A percentile compares a stretch with the other conserved stretches of the same genome.
These are phyloP conservation scores for Aspergillus sp. DNA, from an alignment of 2,329 filamentous ascomycete species.

Conservation along the genomic window DNA sequence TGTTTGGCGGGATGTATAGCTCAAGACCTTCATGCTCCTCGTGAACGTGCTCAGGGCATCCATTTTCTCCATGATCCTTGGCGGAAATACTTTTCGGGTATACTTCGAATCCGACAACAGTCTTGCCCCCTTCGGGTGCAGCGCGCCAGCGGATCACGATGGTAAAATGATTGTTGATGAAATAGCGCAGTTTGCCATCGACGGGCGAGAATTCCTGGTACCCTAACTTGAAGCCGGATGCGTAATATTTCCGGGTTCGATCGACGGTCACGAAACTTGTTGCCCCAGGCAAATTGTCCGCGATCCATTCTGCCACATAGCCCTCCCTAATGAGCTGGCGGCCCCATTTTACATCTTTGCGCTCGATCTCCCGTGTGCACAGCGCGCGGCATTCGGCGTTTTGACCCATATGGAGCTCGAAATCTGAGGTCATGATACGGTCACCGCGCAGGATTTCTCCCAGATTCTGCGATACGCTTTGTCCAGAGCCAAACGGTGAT, in stretches of 20 bases:
- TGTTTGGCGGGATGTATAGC: conserved; percentile 65
- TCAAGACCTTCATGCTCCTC: conserved; percentile 65
- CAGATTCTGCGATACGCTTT: conserved; percentile 77
- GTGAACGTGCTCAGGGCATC: conserved; percentile 68
- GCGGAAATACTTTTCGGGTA: conserved; percentile 80
- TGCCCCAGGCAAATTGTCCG: conserved; percentile 85
- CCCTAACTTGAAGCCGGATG: conserved; percentile 84
- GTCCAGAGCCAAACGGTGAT: conserved; percentile 69
- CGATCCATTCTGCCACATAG: conserved; percentile 90
- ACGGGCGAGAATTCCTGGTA: conserved; percentile 66
- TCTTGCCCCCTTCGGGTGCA: conserved; percentile 70
- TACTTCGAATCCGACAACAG: conserved; percentile 86
- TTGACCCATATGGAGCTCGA: conserved; percentile 74
- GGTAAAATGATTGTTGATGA: conserved; percentile 84
- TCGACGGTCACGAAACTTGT: conserved; percentile 87
- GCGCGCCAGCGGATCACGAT: conserved; percentile 76
- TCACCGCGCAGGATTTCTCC: conserved; percentile 86
- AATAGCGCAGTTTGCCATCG: conserved; percentile 64
- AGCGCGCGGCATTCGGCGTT: conserved; percentile 72
- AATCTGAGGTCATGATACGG: conserved; percentile 79
- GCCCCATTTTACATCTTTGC: conserved; percentile 65
- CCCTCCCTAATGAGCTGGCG: conserved; percentile 72
- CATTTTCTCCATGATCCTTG: conserved; percentile 59
- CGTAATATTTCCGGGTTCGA: conserved; percentile 82
- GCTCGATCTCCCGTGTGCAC: conserved; percentile 67